Evolutionary conservation across 2,329 filamentous ascomycete species (phyloP), one percentile per base, ranked within the genome.

Genomic region (Lecanosticta acicola): DNA sequence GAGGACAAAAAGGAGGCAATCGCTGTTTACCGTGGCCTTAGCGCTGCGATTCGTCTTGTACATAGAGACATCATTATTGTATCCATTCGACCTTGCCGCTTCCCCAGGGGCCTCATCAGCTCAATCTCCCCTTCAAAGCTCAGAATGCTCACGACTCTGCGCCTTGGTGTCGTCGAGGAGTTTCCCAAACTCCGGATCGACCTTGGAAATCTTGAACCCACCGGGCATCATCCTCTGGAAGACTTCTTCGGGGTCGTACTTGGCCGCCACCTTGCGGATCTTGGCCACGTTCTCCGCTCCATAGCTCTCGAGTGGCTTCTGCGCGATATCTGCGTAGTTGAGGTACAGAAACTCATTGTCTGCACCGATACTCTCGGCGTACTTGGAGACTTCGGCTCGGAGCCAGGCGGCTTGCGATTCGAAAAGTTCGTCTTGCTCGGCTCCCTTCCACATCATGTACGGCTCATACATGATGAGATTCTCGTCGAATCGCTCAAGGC

Each of bases 401-500:
- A 53, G 47, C 50, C 42, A 47, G 24, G 47, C 38, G 3, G 50
- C 47, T 37, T 50, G 46, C n/a, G 36, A 33, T 21, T 50, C 41
- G 20, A 53, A 50, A 10, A 50, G 44, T 9, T 43, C 41, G 14
- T 53, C 50, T 20, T 53, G 33, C 8, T 21, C 32, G 5, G 38
- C 18, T 8, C 32, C 36, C 18, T 46, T 32, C 47, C 50, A 53
- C 7, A 41, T 43, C 32, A 50, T 40, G 42, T 48, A 53, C 35
- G 50, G 39, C 32, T 53, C 47, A 16, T 50, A 53, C 44, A 53
- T 44, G 36, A 53, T 47, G 7, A 53, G 42, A 1, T 53, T 57
- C 3, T 53, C 45, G 18, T 66, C 51, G 2, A 42, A 48, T 62
- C 69, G 70, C 43, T 60, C 52, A 3, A 70, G 55, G 3, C 65